Conservation (phyloP, 1,284 basidiomycete species). For the Apiotrichum sp. region DNA sequence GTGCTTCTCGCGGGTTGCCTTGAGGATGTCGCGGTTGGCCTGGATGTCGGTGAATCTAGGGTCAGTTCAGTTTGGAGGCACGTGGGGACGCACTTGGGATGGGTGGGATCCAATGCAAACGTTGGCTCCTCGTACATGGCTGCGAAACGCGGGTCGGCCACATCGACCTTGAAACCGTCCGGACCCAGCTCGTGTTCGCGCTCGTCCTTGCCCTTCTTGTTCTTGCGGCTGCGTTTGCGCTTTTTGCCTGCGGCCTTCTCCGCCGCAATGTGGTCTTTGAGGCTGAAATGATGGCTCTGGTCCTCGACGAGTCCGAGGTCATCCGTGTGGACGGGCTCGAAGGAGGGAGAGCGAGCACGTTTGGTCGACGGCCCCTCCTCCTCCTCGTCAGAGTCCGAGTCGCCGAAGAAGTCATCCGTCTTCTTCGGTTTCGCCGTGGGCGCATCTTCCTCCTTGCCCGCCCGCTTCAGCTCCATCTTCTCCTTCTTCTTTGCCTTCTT, state of each 20-base stretch:
- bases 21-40: slow-evolving; percentile 72
- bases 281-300: slow-evolving; percentile 63
- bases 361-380: slow-evolving; percentile 3
- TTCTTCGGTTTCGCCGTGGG: slow-evolving; percentile 26
- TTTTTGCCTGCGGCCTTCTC: slow-evolving; percentile 63
- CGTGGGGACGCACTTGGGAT: slow-evolving; percentile 80
- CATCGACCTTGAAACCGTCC: slow-evolving; percentile 68
- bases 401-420: slow-evolving; percentile 67
- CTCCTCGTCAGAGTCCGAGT: slow-evolving; percentile 41
- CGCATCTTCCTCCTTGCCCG: slow-evolving; percentile 21
- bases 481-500: slow-evolving; percentile 64
- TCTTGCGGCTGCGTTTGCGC: slow-evolving; percentile 51
- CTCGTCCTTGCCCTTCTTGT: slow-evolving; percentile 52
- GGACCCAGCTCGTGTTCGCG: slow-evolving; percentile 53
- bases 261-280: slow-evolving; percentile 80
- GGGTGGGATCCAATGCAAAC: slow-evolving; percentile 92
- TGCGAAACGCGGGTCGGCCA: slow-evolving; percentile 82
- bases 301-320: slow-evolving; percentile 15
- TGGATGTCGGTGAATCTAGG: slow-evolving; percentile 80
- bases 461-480: slow-evolving; percentile 42
- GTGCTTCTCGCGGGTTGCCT: slow-evolving; percentile 42
- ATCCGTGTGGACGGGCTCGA: neutral
- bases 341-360: neutral
- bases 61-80: slow-evolving; percentile 6
- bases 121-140: slow-evolving; percentile 81